These are phyloP conservation scores for Cutaneotrichosporon cyanovorans DNA, from an alignment of 1,284 basidiomycete genomes.

Conservation along the genomic window DNA sequence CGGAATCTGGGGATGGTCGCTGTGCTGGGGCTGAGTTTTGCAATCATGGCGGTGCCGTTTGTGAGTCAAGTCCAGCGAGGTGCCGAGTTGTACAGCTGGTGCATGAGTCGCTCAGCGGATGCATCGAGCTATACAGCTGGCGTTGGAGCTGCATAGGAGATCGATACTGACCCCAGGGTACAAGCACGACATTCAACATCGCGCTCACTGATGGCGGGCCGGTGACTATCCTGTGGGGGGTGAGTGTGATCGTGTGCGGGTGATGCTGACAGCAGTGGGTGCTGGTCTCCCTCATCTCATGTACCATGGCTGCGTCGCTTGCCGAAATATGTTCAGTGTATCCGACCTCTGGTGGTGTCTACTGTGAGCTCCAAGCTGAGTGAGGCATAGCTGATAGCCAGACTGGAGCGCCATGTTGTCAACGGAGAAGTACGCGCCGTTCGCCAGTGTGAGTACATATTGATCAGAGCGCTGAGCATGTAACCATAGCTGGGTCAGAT, in stretches of 20 bases:
- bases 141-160: background rate
- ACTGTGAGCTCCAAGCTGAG: conserved; percentile 29
- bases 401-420: conserved; percentile 48
- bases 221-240: conserved; percentile 45
- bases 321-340: conserved; percentile 49
- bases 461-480: too few species aligned
- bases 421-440: conserved; percentile 44
- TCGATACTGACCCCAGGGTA: conserved; percentile 22
- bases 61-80: too few species aligned
- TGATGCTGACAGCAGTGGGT: conserved; percentile 37
- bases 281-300: conserved; percentile 47
- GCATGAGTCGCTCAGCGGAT: too few species aligned
- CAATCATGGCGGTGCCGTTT: conserved; percentile 44
- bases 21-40: conserved; percentile 46
- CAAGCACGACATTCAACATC: conserved; percentile 45
- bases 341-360: conserved; percentile 49
- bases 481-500: too few species aligned
- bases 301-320: conserved; percentile 46
- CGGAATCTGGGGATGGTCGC: conserved; percentile 48
- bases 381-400: too few species aligned
- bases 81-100: too few species aligned
- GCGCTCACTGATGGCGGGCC: conserved; percentile 48
- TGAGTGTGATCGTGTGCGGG: conserved; percentile 15
- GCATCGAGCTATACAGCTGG: too few species aligned
- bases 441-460: conserved; percentile 17